Evolutionary conservation across 306 rosid species (phyloP).

Genomic region (Cercis canadensis): DNA sequence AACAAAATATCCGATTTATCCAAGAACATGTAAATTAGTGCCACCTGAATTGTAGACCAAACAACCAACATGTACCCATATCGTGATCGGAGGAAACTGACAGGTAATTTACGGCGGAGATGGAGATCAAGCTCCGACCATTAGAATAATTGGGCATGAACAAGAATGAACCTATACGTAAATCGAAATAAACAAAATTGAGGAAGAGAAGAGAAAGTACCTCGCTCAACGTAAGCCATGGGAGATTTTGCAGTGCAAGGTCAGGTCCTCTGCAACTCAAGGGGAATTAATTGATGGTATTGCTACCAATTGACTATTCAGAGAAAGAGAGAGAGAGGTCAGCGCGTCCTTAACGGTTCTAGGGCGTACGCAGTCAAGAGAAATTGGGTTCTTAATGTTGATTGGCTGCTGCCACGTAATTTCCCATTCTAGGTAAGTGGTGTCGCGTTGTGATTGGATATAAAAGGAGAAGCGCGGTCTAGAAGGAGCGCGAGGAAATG

Average conservation of each 20-base stretch:
- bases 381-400: not conserved
- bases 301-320: not conserved
- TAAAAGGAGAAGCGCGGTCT: too few species aligned
- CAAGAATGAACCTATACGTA: not conserved
- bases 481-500: too few species aligned
- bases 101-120: too few species aligned
- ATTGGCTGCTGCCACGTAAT: not conserved
- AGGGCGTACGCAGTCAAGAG: too few species aligned
- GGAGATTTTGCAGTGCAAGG: not conserved
- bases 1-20: too few species aligned
- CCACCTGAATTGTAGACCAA: not conserved
- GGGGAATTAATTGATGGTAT: not conserved
- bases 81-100: not conserved
- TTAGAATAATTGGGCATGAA: not conserved
- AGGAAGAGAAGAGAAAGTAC: constrained; percentile 30
- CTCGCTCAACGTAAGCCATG: constrained; percentile 64
- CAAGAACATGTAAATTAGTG: too few species aligned
- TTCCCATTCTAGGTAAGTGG: too few species aligned
- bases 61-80: too few species aligned
- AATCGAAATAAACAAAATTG: not conserved
- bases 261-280: constrained; percentile 24
- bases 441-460: too few species aligned
- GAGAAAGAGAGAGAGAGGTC: not conserved
- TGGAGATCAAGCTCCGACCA: too few species aligned
- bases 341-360: not conserved